Evolutionary conservation across 208 protist genomes (phyloP).

Genomic region (Zelonia costaricensis): DNA sequence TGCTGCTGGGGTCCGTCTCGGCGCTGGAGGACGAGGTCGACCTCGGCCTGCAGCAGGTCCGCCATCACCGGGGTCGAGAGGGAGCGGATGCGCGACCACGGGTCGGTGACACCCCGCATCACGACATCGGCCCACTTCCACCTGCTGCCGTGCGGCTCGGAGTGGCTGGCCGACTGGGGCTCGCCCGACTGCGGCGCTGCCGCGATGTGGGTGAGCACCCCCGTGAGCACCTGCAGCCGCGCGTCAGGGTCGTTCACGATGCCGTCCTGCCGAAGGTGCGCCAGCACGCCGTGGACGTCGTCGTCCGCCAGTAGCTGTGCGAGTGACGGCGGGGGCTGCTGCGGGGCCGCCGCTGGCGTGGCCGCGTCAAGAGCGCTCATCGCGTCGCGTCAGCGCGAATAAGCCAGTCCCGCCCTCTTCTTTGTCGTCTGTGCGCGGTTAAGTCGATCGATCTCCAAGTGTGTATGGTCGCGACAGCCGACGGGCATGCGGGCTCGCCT

Average conservation of each 20-base stretch:
- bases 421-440: no score
- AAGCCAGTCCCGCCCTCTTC: no score
- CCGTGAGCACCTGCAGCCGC: slow-evolving; percentile 15
- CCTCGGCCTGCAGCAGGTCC: slow-evolving; percentile 21
- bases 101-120: slow-evolving; percentile 64
- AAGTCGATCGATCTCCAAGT: no score
- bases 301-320: slow-evolving; percentile 13
- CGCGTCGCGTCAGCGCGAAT: not conserved
- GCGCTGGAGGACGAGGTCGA: slow-evolving; percentile 15
- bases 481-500: no score
- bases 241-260: slow-evolving; percentile 25
- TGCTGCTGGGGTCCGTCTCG: not conserved
- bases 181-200: not conserved
- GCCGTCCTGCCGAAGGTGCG: slow-evolving; percentile 7
- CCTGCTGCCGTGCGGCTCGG: slow-evolving; percentile 2
- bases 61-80: slow-evolving; percentile 24
- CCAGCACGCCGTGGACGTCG: slow-evolving; percentile 13
- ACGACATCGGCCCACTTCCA: slow-evolving; percentile 46
- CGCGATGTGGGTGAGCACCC: slow-evolving; percentile 12
- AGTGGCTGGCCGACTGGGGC: not conserved
- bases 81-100: slow-evolving; percentile 65
- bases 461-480: no score
- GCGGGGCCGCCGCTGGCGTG: not conserved
- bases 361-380: slow-evolving; percentile 6
- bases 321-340: slow-evolving; percentile 6